Evolutionary conservation across 371 early-diverging fungal genomes (phyloP), one percentile per base, ranked within the genome.

Genomic region (Mucor sp.): DNA sequence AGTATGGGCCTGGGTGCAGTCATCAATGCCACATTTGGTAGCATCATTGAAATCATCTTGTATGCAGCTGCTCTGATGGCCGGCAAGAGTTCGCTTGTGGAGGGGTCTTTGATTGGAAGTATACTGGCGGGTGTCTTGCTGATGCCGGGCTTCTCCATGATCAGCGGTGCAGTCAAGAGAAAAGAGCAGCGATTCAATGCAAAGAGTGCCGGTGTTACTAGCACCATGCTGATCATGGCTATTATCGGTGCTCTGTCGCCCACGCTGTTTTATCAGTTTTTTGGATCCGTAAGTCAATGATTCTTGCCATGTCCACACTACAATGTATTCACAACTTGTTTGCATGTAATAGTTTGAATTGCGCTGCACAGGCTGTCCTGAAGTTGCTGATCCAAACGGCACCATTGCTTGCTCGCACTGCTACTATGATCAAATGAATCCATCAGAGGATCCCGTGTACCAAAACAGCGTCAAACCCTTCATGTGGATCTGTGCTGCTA

Each of bases 11-110:
- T 98, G 70, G 98, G 98, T 43, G 94, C 97, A 0, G 97, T 98
- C 41, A 93, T 97, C 74, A 97, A 97, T 74, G 98, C 99, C 6
- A 94, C 99, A 0, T 98, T 98, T 78, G 98, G 98, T 64, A 93
- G 93, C 60, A 95, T 98, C 27, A 92, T 97, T 62, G 97, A 98
- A 79, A 93, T 98, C 55, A 93, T 97, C 44, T 78, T 98, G 53
- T 97, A 97, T 77, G 82, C 90, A 19, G 87, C 96, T 15, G 97
- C 97, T 5, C 72, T 98, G 61, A 90, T 89, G 74, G 86, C 94
- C 64, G 95, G 95, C 25, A 97, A 97, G 78, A 90, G 89, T 15
- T 71, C 83, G 59, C 84, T 98, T 56, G 96, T 97, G 0, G 96
- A 97, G 74, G 99, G 99, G 9, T 88, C 93, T 11, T 77, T 98